These are phyloP conservation scores for Melampsora americana DNA, from an alignment of 1,284 basidiomycete species.

Conservation along the genomic window DNA sequence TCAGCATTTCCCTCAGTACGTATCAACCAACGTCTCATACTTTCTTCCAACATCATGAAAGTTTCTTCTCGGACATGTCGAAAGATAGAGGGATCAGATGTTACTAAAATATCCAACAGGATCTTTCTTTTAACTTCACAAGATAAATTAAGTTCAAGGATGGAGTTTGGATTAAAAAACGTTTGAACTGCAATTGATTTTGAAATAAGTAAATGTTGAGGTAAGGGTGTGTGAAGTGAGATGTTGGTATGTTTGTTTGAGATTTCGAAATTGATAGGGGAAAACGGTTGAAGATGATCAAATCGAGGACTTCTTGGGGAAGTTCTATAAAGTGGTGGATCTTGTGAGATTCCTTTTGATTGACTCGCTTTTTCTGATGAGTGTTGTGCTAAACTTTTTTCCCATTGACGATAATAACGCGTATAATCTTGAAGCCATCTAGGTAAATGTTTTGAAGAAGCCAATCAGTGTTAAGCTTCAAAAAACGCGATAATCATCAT, in stretches of 20 bases:
- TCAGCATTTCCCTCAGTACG: background rate
- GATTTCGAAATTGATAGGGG: too few relatives aligned
- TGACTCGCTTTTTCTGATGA: too few relatives aligned
- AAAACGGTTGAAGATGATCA: too few relatives aligned
- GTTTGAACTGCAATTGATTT: background rate
- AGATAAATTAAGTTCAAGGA: slow-evolving; percentile 28
- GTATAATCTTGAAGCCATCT: slow-evolving; percentile 27
- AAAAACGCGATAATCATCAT: too few relatives aligned
- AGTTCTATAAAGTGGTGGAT: too few relatives aligned
- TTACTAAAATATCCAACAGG: background rate
- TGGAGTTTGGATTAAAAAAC: background rate
- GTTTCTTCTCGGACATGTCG: slow-evolving; percentile 19
- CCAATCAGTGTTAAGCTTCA: too few relatives aligned
- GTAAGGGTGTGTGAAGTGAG: background rate
- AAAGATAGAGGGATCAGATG: slow-evolving; percentile 17
- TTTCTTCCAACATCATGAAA: slow-evolving; percentile 26
- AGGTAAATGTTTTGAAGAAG: too few relatives aligned
- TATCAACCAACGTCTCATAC: slow-evolving; percentile 26
- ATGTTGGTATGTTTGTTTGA: too few relatives aligned
- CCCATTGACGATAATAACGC: slow-evolving; percentile 25
- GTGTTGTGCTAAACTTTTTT: slow-evolving; percentile 3
- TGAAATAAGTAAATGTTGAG: slow-evolving; percentile 19
- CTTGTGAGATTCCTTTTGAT: too few relatives aligned
- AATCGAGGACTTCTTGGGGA: too few relatives aligned
- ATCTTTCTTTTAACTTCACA: slow-evolving; percentile 26